Conservation (phyloP, 768 basidiomycete genomes). For the Roridomyces roridus region DNA sequence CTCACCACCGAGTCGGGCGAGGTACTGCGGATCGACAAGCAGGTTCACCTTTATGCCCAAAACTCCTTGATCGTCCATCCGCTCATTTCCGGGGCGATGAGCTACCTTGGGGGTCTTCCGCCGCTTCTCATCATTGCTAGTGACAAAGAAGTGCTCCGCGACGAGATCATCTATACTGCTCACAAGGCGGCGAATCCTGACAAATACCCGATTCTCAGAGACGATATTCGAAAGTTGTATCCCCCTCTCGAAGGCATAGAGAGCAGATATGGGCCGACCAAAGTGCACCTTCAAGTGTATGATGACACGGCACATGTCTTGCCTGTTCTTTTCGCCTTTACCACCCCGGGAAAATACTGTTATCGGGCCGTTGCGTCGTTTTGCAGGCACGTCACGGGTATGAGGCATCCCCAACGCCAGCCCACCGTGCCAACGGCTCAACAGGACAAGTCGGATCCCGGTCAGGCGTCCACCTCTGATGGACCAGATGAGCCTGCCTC, state of each 20-base stretch:
- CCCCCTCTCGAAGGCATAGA: constrained; percentile 64
- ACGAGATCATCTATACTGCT: constrained; percentile 90
- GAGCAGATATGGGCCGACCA: constrained; percentile 60
- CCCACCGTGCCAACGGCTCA: constrained; percentile 1
- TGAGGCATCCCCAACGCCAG: constrained; percentile 31
- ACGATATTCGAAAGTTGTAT: constrained; percentile 56
- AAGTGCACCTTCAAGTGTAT: constrained; percentile 92
- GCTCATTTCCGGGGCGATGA: constrained; percentile 79
- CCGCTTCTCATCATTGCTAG: constrained; percentile 86
- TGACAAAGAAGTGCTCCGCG: constrained; percentile 89
- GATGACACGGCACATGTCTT: constrained; percentile 82
- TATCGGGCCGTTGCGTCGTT: constrained; percentile 80
- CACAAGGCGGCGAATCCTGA: constrained; percentile 92
- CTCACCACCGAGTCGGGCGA: constrained; percentile 58
- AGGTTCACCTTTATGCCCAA: constrained; percentile 86
- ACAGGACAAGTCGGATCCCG: constrained; percentile 16
- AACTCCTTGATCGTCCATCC: constrained; percentile 83
- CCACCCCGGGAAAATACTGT: constrained; percentile 80
- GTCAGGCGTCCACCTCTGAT: constrained; percentile 10
- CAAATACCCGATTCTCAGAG: constrained; percentile 58
- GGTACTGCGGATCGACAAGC: constrained; percentile 59
- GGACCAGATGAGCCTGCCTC: neutral
- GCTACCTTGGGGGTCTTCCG: constrained; percentile 89
- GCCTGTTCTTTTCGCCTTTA: constrained; percentile 77
- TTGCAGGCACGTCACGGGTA: constrained; percentile 67